Base-by-base conservation (phyloP, 768 basidiomycete genomes). In the Candolleomyces aberdarensis region DNA sequence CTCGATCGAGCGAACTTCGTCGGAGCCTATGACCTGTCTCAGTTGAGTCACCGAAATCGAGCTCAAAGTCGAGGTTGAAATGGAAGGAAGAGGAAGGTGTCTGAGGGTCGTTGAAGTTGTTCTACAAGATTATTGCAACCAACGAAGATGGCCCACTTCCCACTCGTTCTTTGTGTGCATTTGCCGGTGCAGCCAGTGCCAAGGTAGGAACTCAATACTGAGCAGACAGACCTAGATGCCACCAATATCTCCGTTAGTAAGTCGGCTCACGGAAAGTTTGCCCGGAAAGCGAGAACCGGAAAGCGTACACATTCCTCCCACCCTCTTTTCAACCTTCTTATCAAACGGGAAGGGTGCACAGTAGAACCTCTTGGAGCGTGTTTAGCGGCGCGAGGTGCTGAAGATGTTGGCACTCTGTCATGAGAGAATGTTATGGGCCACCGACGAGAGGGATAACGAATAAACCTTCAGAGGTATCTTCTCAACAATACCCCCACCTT, bases 1-100 rank as follows among this genome's bases (percentile, higher is more conserved):
- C 68, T 90, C 84, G 11, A 90, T 71, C 63, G 85, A 82, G 36
- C 78, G 69, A 8, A 88, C 80, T 1, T 66, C 54, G 76, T 83
- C 88, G 1, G 72, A 65, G 44, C 9, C 32, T 32, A 9, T 32
- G 32, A 9, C n/a, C n/a, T n/a, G 32, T 32, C 9, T 4, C 9
- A 5, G 32, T 32, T n/a, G n/a, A n/a, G n/a, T n/a, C n/a, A n/a
- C n/a, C n/a, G 32, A 32, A 32, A 9, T 32, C 9, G 32, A 32
- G 9, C 5, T 32, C 9, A 9, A 32, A 4, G 32, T 32, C 32
- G 32, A 32, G n/a, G n/a, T n/a, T n/a, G n/a, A n/a, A n/a, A n/a
- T n/a, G n/a, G n/a, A n/a, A n/a, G n/a, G n/a, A n/a, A n/a, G n/a
- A n/a, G n/a, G n/a, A n/a, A n/a, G n/a, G n/a, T n/a, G n/a, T n/a